Evolutionary conservation across 2,329 filamentous ascomycete species (phyloP), one percentile per base, ranked within the genome.

Genomic region (Beauveria bassiana): DNA sequence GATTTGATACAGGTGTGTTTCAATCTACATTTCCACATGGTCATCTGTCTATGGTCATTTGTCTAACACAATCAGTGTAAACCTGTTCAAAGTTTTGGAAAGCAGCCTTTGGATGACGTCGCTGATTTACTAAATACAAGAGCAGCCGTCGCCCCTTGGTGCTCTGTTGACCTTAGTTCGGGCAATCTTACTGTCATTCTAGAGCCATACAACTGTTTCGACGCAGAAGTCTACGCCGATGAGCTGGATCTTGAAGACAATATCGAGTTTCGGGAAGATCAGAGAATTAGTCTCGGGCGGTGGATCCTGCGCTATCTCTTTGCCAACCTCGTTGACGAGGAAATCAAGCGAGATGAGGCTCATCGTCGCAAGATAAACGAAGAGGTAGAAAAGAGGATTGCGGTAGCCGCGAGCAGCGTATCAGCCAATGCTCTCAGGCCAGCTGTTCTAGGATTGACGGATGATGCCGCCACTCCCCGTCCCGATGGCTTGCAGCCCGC

Each of bases 281-380:
- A 98, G 76, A 86, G 95, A 77, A 96, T 98, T 73, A 98, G 96
- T 70, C 85, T 98, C 51, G 95, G 95, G 9, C 96, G 96, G 79
- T 99, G 95, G 95, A 86, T 98, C 51, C 77, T 99, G 63, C 86
- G 95, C 40, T 96, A 97, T 73, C 81, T 99, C 0, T 99, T 99
- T 75, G 86, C 88, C 10, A 89, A 89, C 61, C 79, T 98, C 47
- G 89, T 99, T 59, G 90, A 96, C 64, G 93, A 97, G 72, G 91
- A 98, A 72, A 89, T 96, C 66, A 86, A 83, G 65, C 85, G 91
- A 58, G 95, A 99, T 69, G 86, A 90, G 69, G 78, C 76, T 0
- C 86, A 89, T 70, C 85, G 93, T n/a, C 79, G 85, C 50, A 82
- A 83, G 51, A 76, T 96, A 8, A 83, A 91, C 57, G 82, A 85